Percentiles rank a stretch among this genome's conserved stretches.
Evolutionary conservation across 2,329 filamentous ascomycete species (phyloP).

Genomic region (Diatrype stigma): DNA sequence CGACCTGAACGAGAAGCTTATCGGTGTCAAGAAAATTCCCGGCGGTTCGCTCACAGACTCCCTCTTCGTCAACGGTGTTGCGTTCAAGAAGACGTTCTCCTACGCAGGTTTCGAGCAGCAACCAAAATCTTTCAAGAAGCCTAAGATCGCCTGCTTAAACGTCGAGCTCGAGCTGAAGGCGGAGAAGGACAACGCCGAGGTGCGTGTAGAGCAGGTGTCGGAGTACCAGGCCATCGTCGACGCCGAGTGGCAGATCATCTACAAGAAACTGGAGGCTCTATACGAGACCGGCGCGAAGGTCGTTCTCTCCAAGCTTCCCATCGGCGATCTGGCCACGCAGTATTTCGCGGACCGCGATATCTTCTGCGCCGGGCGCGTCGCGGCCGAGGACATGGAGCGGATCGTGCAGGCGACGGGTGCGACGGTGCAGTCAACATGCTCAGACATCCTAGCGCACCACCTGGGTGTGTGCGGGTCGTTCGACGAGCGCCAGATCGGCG

Average conservation of each 20-base stretch:
- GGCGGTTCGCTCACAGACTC: constrained; percentile 95
- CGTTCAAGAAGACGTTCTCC: constrained; percentile 99
- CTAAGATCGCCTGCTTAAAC: constrained; percentile 95
- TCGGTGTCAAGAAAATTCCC: constrained; percentile 97
- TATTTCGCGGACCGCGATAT: constrained; percentile 97
- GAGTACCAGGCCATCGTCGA: constrained; percentile 99
- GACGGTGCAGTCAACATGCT: constrained; percentile 91
- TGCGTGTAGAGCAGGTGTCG: constrained; percentile 94
- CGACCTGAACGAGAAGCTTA: constrained; percentile 95
- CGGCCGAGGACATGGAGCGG: constrained; percentile 89
- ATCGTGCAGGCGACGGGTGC: constrained; percentile 93
- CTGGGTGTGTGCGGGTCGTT: constrained; percentile 87
- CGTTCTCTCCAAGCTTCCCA: constrained; percentile 92
- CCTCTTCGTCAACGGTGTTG: constrained; percentile 94
- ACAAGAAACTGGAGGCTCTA: constrained; percentile 95
- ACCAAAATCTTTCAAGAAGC: constrained; percentile 89
- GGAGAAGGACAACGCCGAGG: constrained; percentile 98
- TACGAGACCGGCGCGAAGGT: constrained; percentile 95
- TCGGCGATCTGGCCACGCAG: constrained; percentile 95
- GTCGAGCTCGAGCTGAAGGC: constrained; percentile 98
- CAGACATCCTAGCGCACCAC: constrained; percentile 84
- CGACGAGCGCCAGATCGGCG: constrained; percentile 94
- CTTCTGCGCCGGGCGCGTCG: constrained; percentile 94
- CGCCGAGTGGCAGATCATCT: constrained; percentile 99
- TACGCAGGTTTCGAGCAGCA: constrained; percentile 99